These are phyloP conservation scores for Gamsiella multidivaricata DNA, from an alignment of 192 early-diverging fungal species.

Conservation along the genomic window DNA sequence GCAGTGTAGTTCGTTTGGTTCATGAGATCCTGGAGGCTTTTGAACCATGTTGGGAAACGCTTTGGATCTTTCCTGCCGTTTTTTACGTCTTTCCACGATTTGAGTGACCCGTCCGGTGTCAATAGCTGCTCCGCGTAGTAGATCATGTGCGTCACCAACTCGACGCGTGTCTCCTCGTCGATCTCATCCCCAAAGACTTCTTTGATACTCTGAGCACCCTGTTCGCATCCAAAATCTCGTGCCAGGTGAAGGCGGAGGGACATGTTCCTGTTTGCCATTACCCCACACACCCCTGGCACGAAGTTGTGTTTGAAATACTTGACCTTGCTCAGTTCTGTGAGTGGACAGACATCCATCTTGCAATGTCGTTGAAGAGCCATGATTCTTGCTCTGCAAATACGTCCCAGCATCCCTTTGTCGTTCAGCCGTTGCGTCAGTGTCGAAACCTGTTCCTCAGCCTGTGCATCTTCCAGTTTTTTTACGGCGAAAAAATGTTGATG, in stretches of 20 bases:
- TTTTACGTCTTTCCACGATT: no score
- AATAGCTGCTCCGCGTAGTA: not conserved
- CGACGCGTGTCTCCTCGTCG: not conserved
- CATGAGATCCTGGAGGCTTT: no score
- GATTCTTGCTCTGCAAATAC: conserved; percentile 6
- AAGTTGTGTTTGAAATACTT: conserved; percentile 2
- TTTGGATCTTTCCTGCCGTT: no score
- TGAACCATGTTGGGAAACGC: no score
- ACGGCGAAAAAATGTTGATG: conserved; percentile 4
- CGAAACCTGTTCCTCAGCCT: conserved; percentile 25
- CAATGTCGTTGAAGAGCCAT: not conserved
- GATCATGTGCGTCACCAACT: not conserved
- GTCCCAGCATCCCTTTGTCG: conserved; percentile 9
- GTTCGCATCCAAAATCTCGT: not conserved
- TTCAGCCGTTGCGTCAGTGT: conserved; percentile 11
- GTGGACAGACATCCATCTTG: not conserved
- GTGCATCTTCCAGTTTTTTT: conserved; percentile 3
- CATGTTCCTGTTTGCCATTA: conserved; percentile 8
- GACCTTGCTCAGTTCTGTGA: not conserved
- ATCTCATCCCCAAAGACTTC: not conserved
- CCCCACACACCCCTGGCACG: not conserved
- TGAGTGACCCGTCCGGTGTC: no score
- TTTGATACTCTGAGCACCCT: not conserved
- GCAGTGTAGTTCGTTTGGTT: no score
- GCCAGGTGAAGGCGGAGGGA: not conserved